These are phyloP conservation scores for Lipomyces spencermartinsiae DNA, from an alignment of 805 yeast species.

Conservation along the genomic window DNA sequence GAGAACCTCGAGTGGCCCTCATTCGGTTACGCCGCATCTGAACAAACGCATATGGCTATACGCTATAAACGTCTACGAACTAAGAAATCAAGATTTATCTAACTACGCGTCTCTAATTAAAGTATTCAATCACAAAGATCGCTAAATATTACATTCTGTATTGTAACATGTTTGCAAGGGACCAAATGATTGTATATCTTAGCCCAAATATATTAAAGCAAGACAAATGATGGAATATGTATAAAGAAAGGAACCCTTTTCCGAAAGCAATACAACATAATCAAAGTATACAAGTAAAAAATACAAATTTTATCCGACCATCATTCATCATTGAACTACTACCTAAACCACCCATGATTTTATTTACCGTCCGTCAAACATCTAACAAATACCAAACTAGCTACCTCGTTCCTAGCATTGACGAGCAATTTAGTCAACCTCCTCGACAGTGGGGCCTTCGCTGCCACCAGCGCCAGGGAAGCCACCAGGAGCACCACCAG, in stretches of 20 bases:
- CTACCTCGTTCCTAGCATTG: conserved; percentile 1
- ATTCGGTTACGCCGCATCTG: not conserved
- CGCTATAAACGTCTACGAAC: not conserved
- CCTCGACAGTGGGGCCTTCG: conserved; percentile 78
- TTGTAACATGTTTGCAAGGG: not conserved
- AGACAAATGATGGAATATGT: conserved; percentile 9
- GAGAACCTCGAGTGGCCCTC: not conserved
- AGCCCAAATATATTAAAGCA: conserved; percentile 5
- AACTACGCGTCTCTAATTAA: too few species aligned
- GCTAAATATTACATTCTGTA: not conserved
- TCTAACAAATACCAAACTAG: conserved; percentile 3
- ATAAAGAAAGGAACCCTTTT: conserved; percentile 6
- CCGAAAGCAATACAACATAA: conserved; percentile 12
- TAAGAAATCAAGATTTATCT: too few species aligned
- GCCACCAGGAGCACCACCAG: conserved; percentile 68
- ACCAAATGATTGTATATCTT: not conserved
- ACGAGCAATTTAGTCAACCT: conserved; percentile 63
- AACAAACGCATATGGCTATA: not conserved
- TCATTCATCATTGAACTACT: not conserved
- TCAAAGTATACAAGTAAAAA: conserved; percentile 2
- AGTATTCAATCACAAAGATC: too few species aligned
- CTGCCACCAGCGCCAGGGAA: conserved; percentile 59
- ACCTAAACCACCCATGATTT: not conserved
- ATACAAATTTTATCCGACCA: not conserved
- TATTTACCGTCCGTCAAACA: conserved; percentile 6